Percentiles rank a stretch among this genome's conserved stretches.
Evolutionary conservation across 306 rosid genomes (phyloP).

Genomic region (Boehmeria nivea): DNA sequence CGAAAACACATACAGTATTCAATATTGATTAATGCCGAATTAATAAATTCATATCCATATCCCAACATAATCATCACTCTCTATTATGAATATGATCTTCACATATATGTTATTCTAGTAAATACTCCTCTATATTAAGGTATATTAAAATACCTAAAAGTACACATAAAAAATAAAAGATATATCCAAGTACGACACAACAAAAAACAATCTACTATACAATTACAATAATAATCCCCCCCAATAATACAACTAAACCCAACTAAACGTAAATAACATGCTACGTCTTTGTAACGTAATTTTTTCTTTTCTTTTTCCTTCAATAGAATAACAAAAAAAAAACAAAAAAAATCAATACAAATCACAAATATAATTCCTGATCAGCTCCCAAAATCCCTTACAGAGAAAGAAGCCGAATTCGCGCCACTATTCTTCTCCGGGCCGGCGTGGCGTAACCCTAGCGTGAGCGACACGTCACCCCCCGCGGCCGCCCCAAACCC

Average conservation of each 20-base stretch:
- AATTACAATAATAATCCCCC: conserved; percentile 39
- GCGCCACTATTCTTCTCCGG: conserved; percentile 46
- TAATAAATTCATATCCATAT: background rate
- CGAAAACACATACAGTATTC: no score
- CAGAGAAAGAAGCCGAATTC: conserved; percentile 55
- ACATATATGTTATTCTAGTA: conserved; percentile 22
- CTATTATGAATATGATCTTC: conserved; percentile 8
- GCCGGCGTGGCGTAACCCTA: conserved; percentile 96
- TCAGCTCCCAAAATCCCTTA: conserved; percentile 74
- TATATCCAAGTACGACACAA: no score
- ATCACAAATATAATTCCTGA: conserved; percentile 3
- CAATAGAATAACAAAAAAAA: conserved; percentile 13
- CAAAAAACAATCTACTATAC: conserved; percentile 49
- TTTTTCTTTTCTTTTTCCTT: conserved; percentile 18
- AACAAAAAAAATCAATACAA: conserved; percentile 6
- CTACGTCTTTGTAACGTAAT: conserved; percentile 33
- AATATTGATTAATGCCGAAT: no score
- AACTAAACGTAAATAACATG: conserved; percentile 19
- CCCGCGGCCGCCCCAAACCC: conserved; percentile 71
- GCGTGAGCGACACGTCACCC: conserved; percentile 95
- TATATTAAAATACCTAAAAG: conserved; percentile 27
- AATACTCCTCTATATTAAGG: conserved; percentile 22
- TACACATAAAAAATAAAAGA: conserved; percentile 10
- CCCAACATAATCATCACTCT: background rate
- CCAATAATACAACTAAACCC: conserved; percentile 22